Evolutionary conservation across 495 filamentous ascomycete genomes (phyloP), one percentile per base, ranked within the genome.

Genomic region (Penicillium roqueforti): DNA sequence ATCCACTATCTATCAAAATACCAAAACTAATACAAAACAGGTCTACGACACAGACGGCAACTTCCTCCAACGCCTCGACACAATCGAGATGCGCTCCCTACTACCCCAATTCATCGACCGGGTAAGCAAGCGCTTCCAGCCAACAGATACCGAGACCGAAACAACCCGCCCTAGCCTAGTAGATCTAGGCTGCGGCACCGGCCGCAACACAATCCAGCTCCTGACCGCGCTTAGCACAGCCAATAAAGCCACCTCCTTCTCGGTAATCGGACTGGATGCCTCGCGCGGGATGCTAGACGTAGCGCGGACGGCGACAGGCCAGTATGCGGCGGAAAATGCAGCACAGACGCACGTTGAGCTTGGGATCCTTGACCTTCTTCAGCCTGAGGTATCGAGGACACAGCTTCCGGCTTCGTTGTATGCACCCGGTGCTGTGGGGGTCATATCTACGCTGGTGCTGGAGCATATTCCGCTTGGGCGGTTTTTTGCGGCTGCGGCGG

Each of bases 41-140:
- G 72, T 83, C 54, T 90, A 91, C 68, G 86, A 91, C 61, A 83
- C 76, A 37, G 85, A 90, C 54, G 81, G 81, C 23, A 91, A 89
- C 64, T 86, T 89, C 64, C 75, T 91, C 2, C 87, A 89, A 70
- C 77, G 78, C 5, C 73, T 87, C 29, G 87, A 91, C 61, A 81
- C 80, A 29, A 61, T 80, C 34, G 78, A 85, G 62, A 76, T 88
- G 61, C 59, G 56, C 10, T 53, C 61, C 1, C 60, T 86, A 1
- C 72, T 90, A 22, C 84, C 85, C 2, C 49, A 55, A 0, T 78
- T 88, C 47, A 60, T 87, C 10, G 41, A 58, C 1, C 61, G 44
- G 4, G 60, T 80, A n/a, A 57, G 4, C 19, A 22, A 31, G 1
- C 42, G 47, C 34, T 45, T 57, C 57, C 34, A 47, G 6, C 37